Conservation (phyloP, 148 eudicot genomes). For the Spergularia bocconei region DNA sequence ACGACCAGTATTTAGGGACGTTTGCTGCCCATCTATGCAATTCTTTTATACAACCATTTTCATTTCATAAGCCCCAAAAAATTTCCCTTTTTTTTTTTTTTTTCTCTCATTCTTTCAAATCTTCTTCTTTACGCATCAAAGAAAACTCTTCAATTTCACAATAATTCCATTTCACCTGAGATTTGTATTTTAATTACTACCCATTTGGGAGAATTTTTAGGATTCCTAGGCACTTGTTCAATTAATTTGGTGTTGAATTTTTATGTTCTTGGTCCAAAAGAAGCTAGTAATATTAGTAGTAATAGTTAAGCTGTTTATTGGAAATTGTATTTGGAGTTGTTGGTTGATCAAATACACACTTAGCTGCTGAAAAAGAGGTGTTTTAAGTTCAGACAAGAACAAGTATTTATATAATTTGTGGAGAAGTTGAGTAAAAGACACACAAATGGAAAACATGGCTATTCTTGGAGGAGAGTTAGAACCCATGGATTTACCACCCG, state of each 20-base stretch:
- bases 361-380: conserved; percentile 22
- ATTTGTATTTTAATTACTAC: too few species aligned
- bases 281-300: not conserved
- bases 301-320: conserved; percentile 18
- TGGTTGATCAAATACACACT: conserved; percentile 25
- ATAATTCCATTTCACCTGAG: too few species aligned
- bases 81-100: conserved; percentile 2
- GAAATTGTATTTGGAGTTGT: conserved; percentile 23
- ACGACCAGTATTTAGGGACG: conserved; percentile 30
- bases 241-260: conserved; percentile 23
- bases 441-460: conserved; percentile 27
- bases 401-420: not conserved
- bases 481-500: conserved; percentile 70
- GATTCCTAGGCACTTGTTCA: conserved; percentile 16
- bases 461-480: conserved; percentile 23
- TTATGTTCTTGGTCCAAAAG: not conserved
- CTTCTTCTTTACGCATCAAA: not conserved
- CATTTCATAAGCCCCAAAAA: conserved; percentile 3
- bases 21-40: conserved; percentile 15
- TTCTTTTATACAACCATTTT: conserved; percentile 24
- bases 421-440: not conserved
- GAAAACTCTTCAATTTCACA: too few species aligned
- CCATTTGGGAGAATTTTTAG: conserved; percentile 15
- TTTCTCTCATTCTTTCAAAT: not conserved
- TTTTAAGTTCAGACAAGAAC: not conserved